phyloP scores from a whole-genome alignment of 2,329 filamentous ascomycete species.

The Calonectria leucothoes region DNA sequence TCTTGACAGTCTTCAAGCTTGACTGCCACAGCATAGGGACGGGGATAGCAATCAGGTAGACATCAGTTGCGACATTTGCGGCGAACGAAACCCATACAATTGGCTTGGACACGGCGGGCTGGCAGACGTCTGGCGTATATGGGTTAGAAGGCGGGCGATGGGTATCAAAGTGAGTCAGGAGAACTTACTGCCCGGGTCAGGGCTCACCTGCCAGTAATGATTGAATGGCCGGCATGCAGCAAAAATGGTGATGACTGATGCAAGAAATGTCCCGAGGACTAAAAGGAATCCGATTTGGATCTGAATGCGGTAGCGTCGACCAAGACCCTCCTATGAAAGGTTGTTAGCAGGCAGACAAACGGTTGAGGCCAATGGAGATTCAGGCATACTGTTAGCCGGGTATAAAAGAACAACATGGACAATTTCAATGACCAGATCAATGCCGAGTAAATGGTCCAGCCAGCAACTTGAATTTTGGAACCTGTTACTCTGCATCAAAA shows the following conservation, averaged over 20 bases:
- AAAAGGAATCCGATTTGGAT: constrained; percentile 62
- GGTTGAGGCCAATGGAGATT: fast-evolving
- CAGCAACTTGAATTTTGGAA: constrained; percentile 65
- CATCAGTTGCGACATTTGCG: constrained; percentile 65
- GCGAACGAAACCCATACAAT: constrained; percentile 62
- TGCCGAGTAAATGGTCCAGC: constrained; percentile 64
- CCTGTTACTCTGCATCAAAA: constrained; percentile 55
- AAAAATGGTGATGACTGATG: constrained; percentile 60
- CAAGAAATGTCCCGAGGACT: constrained; percentile 60
- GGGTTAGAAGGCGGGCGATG: background rate
- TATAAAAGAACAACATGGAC: constrained; percentile 67
- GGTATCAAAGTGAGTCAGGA: background rate
- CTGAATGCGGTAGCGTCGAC: constrained; percentile 52
- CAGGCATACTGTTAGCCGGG: constrained; percentile 56
- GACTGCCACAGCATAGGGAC: constrained; percentile 60
- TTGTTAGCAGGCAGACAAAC: background rate
- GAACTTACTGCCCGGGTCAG: constrained; percentile 64
- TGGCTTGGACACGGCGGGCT: constrained; percentile 59
- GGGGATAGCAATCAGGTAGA: constrained; percentile 68
- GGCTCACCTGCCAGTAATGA: constrained; percentile 69
- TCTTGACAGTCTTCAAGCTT: constrained; percentile 47
- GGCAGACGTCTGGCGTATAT: constrained; percentile 52
- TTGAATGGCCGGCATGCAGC: constrained; percentile 62
- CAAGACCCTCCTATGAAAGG: constrained; percentile 47
- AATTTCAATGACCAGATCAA: constrained; percentile 66